Evolutionary conservation across 2,329 filamentous ascomycete species (phyloP).

Genomic region (Elsinoe necatrix): DNA sequence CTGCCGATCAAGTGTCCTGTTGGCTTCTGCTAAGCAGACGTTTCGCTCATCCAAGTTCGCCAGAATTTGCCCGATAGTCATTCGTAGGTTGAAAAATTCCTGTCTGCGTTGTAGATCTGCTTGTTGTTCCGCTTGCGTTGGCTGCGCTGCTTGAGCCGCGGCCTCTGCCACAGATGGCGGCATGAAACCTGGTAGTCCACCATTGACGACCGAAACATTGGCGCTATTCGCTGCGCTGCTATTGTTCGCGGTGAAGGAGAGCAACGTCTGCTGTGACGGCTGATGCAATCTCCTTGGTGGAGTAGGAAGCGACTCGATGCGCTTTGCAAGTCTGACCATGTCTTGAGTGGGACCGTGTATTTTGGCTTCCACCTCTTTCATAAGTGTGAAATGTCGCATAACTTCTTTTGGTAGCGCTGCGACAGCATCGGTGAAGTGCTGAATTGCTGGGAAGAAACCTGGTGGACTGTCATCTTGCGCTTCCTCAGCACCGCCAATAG

Average conservation of each 20-base stretch:
- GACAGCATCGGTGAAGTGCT: conserved; percentile 82
- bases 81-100: conserved; percentile 68
- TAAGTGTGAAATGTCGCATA: conserved; percentile 85
- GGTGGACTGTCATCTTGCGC: conserved; percentile 26
- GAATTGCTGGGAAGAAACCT: conserved; percentile 57
- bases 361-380: conserved; percentile 98
- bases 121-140: conserved; percentile 26
- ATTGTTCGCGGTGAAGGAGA: conserved; percentile 33
- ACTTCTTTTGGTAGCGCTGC: conserved; percentile 90
- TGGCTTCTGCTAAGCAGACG: conserved; percentile 87
- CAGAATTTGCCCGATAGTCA: conserved; percentile 74
- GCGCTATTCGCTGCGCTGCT: conserved; percentile 30
- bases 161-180: conserved; percentile 14
- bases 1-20: conserved; percentile 79
- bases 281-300: conserved; percentile 29
- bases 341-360: conserved; percentile 80
- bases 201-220: conserved; percentile 33
- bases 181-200: conserved; percentile 22
- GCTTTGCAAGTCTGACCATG: conserved; percentile 65
- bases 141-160: conserved; percentile 14
- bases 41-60: conserved; percentile 95
- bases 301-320: conserved; percentile 44
- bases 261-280: conserved; percentile 24
- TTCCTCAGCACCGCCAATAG: conserved; percentile 29
- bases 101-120: conserved; percentile 59